Evolutionary conservation across 306 rosid species (phyloP), one percentile per base, ranked within the genome.

Genomic region (Lathyrus tuberosus): DNA sequence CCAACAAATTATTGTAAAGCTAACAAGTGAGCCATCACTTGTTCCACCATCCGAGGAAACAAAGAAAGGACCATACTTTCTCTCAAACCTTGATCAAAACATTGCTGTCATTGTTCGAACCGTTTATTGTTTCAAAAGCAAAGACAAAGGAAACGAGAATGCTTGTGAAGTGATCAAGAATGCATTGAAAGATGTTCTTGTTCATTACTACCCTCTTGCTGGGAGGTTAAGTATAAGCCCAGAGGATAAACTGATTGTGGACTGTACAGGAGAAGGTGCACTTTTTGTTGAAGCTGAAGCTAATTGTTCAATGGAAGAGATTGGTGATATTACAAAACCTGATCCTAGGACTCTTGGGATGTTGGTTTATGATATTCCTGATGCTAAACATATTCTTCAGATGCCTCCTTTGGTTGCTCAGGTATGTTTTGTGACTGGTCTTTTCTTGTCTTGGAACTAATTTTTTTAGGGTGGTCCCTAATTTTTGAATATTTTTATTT

Each of bases 11-110:
- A 31, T 41, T 20, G 97, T 93, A 4, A 75, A 81, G 71, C 79
- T 83, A 37, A 62, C 51, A 41, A 76, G 76, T 43, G 82, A 88
- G 15, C 94, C 95, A 57, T 69, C 73, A 57, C 66, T 88, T 2
- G 89, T 94, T 30, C 17, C 77, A 65, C 98, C 97, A 1, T 87
- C 90, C 22, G 85, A 76, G 66, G 84, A 90, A 76, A 88, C 95
- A 5, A 77, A 78, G 67, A 90, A 75, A 68, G 98, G 92, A n/a
- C 72, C 78, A 22, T 88, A 90, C 67, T 90, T 85, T 40, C 81
- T 94, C 7, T 88, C 98, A 0, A 91, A 94, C 86, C 96, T 94
- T 71, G 98, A 94, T 60, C 98, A 90, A 77, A 91, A 90, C 79
- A 88, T 91, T 30, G 96, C 97, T 0, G 96, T 87, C 42, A 78